Evolutionary conservation across 306 rosid species (phyloP).

Genomic region (Carpinus fangiana): DNA sequence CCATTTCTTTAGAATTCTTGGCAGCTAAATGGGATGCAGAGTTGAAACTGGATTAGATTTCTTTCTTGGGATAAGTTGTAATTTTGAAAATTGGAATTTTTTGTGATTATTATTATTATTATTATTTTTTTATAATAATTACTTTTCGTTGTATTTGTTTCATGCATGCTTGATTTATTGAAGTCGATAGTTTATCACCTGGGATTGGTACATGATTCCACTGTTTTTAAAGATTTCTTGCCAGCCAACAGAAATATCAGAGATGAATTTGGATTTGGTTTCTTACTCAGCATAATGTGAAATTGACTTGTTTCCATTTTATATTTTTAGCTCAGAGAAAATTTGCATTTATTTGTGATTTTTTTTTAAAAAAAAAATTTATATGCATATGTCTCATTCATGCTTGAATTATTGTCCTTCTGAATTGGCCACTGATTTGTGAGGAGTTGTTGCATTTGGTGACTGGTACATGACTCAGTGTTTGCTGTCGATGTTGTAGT

Average conservation of each 20-base stretch:
- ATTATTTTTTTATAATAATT: too few species aligned
- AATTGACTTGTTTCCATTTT: too few species aligned
- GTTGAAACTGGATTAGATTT: constrained; percentile 12
- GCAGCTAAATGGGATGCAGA: not conserved
- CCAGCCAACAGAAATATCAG: not conserved
- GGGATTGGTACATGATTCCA: too few species aligned
- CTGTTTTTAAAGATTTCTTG: too few species aligned
- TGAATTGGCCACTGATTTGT: not conserved
- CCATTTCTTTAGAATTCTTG: not conserved
- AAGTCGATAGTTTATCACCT: too few species aligned
- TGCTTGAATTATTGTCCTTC: not conserved
- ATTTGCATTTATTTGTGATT: not conserved
- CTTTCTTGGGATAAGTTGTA: not conserved
- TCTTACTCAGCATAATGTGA: constrained; percentile 8
- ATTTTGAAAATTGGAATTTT: not conserved
- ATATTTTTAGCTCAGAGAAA: not conserved
- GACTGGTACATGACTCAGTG: not conserved
- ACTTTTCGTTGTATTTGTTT: too few species aligned
- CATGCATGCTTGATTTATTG: not conserved
- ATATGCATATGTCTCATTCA: not conserved
- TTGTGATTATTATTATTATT: too few species aligned
- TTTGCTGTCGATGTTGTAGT: not conserved
- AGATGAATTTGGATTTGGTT: not conserved
- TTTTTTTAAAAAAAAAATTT: too few species aligned
- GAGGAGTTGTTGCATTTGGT: not conserved